Conservation (phyloP, 176 grass and related monocot genomes). For the Musa beccarii region DNA sequence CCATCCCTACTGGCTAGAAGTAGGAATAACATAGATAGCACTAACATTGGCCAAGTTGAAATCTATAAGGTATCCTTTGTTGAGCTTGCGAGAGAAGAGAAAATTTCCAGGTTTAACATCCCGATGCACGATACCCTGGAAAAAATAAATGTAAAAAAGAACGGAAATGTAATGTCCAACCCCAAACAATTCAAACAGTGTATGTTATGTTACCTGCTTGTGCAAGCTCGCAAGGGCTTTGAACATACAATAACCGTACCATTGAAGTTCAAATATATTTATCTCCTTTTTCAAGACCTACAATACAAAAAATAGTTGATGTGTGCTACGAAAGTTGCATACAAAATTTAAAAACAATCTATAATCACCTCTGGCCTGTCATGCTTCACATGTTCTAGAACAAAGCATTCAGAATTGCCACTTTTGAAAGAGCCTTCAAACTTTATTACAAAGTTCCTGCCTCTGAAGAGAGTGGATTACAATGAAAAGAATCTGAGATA, state of each 20-base stretch:
- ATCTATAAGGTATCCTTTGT: conserved; percentile 85
- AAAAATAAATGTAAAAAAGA: conserved; percentile 19
- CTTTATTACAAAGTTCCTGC: conserved; percentile 56
- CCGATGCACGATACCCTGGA: conserved; percentile 78
- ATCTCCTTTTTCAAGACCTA: conserved; percentile 80
- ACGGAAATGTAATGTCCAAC: conserved; percentile 12
- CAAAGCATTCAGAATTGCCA: conserved; percentile 68
- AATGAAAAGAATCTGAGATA: conserved; percentile 14
- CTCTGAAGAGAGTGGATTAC: conserved; percentile 33
- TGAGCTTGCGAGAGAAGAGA: conserved; percentile 62
- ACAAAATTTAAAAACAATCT: conserved; percentile 8
- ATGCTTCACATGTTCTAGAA: conserved; percentile 87
- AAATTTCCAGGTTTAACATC: conserved; percentile 98
- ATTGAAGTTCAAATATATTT: conserved; percentile 46
- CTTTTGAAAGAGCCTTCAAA: conserved; percentile 55
- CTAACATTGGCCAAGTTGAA: conserved; percentile 95
- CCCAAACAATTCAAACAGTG: not conserved
- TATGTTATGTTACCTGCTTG: conserved; percentile 34
- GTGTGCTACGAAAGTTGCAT: not conserved
- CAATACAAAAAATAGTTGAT: conserved; percentile 22
- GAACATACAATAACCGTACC: conserved; percentile 82
- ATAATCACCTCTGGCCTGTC: conserved; percentile 80
- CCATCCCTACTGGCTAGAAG: no score
- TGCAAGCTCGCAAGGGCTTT: conserved; percentile 80
- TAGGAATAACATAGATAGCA: conserved; percentile 1